These are phyloP conservation scores for Fusarium verrucosum DNA, from an alignment of 2,329 filamentous ascomycete species.

Conservation along the genomic window DNA sequence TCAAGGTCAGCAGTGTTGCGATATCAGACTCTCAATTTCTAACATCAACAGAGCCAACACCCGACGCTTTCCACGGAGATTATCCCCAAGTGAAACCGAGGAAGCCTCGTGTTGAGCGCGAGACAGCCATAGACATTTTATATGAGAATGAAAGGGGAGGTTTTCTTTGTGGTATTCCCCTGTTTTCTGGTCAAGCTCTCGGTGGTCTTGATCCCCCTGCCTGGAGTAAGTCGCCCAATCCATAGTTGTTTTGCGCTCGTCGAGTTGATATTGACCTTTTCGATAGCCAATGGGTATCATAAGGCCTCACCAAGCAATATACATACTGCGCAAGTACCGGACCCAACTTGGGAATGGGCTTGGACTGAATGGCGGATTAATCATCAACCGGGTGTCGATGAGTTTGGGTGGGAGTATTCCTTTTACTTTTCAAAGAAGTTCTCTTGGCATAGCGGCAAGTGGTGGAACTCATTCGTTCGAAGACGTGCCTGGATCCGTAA, in stretches of 20 bases:
- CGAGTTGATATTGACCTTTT: constrained; percentile 8
- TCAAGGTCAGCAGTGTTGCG: constrained; percentile 41
- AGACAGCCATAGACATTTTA: constrained; percentile 80
- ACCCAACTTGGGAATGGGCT: constrained; percentile 94
- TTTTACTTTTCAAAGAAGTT: constrained; percentile 81
- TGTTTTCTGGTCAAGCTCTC: constrained; percentile 89
- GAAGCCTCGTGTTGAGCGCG: constrained; percentile 51
- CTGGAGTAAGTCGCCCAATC: constrained; percentile 69
- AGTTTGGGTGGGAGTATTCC: constrained; percentile 96
- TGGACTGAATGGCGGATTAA: constrained; percentile 73
- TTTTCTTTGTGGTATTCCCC: constrained; percentile 86
- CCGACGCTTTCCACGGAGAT: constrained; percentile 36
- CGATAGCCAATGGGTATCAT: constrained; percentile 68
- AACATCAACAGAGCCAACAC: constrained; percentile 45
- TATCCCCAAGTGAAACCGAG: constrained; percentile 50
- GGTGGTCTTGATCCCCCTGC: constrained; percentile 85
- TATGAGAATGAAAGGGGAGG: constrained; percentile 96
- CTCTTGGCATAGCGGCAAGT: constrained; percentile 88
- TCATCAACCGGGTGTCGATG: constrained; percentile 79
- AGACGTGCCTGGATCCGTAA: constrained; percentile 88
- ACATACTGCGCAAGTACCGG: constrained; percentile 88
- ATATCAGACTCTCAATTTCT: background rate
- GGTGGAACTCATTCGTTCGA: constrained; percentile 96
- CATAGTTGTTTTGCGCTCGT: background rate
- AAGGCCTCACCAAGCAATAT: constrained; percentile 73